Conservation (phyloP, 805 yeast species). For the Wickerhamomyces bisporus region DNA sequence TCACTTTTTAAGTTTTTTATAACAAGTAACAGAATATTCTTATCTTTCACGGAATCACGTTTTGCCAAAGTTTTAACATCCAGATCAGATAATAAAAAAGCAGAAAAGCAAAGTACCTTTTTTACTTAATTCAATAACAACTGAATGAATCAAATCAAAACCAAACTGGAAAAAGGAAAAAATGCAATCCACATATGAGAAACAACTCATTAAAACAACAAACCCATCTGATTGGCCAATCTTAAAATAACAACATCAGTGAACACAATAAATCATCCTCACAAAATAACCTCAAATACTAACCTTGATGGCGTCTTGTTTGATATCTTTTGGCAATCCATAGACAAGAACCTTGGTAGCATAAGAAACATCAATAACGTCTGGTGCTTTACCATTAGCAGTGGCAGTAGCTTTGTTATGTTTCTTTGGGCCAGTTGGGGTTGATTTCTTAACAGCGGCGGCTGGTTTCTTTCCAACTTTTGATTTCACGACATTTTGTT, state of each 20-base stretch:
- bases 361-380: conserved; percentile 39
- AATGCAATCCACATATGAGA: not conserved
- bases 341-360: conserved; percentile 83
- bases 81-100: too few relatives aligned
- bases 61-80: too few relatives aligned
- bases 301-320: conserved; percentile 74
- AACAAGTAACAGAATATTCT: not conserved
- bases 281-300: conserved; percentile 40
- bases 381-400: conserved; percentile 3
- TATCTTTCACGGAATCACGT: too few relatives aligned
- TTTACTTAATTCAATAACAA: conserved; percentile 1
- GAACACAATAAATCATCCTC: too few relatives aligned
- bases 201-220: not conserved
- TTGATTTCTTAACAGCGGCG: conserved; percentile 15
- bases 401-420: conserved; percentile 20
- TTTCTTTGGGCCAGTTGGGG: conserved; percentile 20
- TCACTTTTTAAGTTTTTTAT: not conserved
- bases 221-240: too few relatives aligned
- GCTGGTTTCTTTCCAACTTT: conserved; percentile 22
- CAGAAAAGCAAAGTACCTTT: too few relatives aligned
- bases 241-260: not conserved
- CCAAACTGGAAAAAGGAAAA: too few relatives aligned
- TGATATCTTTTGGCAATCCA: conserved; percentile 82
- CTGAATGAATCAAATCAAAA: not conserved
- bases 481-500: conserved; percentile 17